phyloP scores from a whole-genome alignment of 257 asterid genomes.

The Nicotiana noctiflora region DNA sequence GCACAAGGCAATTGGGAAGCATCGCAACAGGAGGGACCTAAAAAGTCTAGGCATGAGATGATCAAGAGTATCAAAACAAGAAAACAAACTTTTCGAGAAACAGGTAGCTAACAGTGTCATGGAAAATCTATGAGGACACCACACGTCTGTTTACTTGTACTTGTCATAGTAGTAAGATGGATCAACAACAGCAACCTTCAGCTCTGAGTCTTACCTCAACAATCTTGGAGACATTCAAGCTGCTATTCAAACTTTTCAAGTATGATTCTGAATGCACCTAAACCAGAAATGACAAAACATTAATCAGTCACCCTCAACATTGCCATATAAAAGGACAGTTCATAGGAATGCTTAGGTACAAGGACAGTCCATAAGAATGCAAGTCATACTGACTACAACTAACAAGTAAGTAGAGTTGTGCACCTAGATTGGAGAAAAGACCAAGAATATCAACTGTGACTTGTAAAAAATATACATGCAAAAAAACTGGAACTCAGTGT shows the following conservation, averaged over 20 bases:
- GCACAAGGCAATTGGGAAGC: conserved; percentile 74
- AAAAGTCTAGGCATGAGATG: conserved; percentile 14
- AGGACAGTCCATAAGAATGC: not conserved
- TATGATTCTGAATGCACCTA: conserved; percentile 88
- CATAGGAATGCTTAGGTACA: not conserved
- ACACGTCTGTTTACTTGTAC: not conserved
- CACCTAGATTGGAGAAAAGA: not conserved
- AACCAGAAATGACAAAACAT: not conserved
- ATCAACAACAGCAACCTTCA: not conserved
- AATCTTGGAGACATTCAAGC: conserved; percentile 60
- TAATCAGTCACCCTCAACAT: not conserved
- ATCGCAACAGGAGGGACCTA: conserved; percentile 91
- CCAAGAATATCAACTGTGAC: not conserved
- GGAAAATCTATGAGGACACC: not conserved
- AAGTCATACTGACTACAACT: not conserved
- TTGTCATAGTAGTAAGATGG: not conserved
- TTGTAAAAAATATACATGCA: not conserved
- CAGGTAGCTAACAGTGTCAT: not conserved
- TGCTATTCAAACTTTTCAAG: conserved; percentile 68
- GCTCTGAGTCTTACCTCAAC: conserved; percentile 52
- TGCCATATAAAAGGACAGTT: not conserved
- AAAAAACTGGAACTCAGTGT: not conserved
- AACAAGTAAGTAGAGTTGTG: not conserved
- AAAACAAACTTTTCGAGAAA: not conserved
- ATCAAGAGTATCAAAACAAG: not conserved